Base-by-base conservation (phyloP, 2,329 filamentous ascomycete genomes). In the Calonectria montana region DNA sequence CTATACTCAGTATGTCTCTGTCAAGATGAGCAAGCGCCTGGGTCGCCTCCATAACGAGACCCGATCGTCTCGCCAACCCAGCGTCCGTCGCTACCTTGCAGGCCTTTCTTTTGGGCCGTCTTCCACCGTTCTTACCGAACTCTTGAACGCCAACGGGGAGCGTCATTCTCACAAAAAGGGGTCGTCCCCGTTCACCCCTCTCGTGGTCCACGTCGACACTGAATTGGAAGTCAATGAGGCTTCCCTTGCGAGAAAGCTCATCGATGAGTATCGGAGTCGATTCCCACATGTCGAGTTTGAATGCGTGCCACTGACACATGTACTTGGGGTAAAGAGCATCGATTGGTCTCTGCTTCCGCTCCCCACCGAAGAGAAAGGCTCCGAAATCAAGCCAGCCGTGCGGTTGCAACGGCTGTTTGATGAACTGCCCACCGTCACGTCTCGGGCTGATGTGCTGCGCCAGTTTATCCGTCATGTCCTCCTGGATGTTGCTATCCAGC, bases 71-170 rank as follows among this genome's bases (percentile, higher is more conserved):
- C 75, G 80, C 66, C 80, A 82, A 70, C 81, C 78, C 73, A 80
- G 79, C 74, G 78, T 81, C 13, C 82, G 81, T 47, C 80, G 80
- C 65, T 89, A 98, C 59, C 86, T 98, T 21, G 86, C 98, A 23
- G 94, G 95, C 7, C 86, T 98, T 2, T 98, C 96, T 0, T 92
- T 95, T 78, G 96, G 97, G 0, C 86, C 93, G 1, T 97, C 94
- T 1, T 98, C 96, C 0, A 88, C 93, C 16, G 90, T 91, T 16
- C 86, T 99, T 50, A 87, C 97, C 35, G 90, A 96, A 77, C 88
- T 97, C 25, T 86, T 98, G 66, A 90, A 94, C 81, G 85, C 88
- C 72, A 94, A 95, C 79, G 86, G 94, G 55, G 86, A 89, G 75
- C 89, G 88, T 66, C 93, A 96, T 81, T 87, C 89, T 47, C 86